Percentiles rank a stretch among this genome's conserved stretches.
Evolutionary conservation across 1,139 yeast species (phyloP).

Genomic region (Yamadazyma membranifaciens): DNA sequence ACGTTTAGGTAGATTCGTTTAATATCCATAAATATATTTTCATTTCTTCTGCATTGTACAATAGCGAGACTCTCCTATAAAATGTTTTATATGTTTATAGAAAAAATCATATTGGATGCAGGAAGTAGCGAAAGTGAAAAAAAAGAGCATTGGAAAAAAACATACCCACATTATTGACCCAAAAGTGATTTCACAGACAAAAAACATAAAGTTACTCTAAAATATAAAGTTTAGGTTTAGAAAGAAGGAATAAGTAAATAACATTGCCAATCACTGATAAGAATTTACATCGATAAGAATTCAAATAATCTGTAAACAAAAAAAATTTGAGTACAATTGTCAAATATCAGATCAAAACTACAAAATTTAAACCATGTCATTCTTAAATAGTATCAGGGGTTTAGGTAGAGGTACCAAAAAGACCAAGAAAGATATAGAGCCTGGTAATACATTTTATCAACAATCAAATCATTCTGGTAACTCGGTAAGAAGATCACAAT

Average conservation of each 20-base stretch:
- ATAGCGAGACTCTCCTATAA: too few species aligned
- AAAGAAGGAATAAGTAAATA: too few species aligned
- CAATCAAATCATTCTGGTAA: constrained; percentile 32
- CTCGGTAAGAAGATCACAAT: constrained; percentile 37
- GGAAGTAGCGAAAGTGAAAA: constrained; percentile 3
- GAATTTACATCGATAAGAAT: too few species aligned
- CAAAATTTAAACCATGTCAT: constrained; percentile 30
- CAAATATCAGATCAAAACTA: too few species aligned
- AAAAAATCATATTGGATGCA: background rate
- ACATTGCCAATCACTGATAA: too few species aligned
- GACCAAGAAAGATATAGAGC: constrained; percentile 42
- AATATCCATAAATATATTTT: background rate
- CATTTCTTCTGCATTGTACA: too few species aligned
- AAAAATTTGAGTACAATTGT: background rate
- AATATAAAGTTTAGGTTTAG: background rate
- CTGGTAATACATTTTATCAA: constrained; percentile 32
- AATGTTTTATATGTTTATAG: background rate
- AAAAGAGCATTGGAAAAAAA: background rate
- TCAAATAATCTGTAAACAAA: too few species aligned
- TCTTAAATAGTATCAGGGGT: constrained; percentile 52
- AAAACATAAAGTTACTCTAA: background rate
- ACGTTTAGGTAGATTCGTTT: constrained; percentile 56
- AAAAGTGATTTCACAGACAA: background rate
- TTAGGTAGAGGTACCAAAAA: constrained; percentile 65
- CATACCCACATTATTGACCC: background rate